These are phyloP conservation scores for Patellifolia procumbens DNA, from an alignment of 179 eudicot genomes.

Conservation along the genomic window DNA sequence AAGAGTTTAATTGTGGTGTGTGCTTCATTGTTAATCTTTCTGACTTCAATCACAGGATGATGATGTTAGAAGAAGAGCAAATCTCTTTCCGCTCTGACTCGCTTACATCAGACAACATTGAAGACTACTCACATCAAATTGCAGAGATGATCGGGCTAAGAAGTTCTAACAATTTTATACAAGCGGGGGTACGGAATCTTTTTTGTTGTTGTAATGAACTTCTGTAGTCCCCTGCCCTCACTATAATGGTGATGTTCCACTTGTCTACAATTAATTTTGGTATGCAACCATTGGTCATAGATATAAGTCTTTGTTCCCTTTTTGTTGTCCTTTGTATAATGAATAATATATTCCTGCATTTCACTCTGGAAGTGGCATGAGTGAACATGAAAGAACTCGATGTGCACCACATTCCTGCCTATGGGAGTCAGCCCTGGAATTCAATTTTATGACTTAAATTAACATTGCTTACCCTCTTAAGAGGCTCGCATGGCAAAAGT, in stretches of 20 bases:
- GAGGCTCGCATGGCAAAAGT: not conserved
- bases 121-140: conserved; percentile 98
- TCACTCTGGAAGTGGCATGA: not conserved
- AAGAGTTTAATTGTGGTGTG: conserved; percentile 10
- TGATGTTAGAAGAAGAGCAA: conserved; percentile 98
- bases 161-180: conserved; percentile 77
- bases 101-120: conserved; percentile 78
- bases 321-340: not conserved
- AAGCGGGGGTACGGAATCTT: conserved; percentile 68
- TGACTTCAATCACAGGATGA: conserved; percentile 65
- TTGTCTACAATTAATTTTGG: not conserved
- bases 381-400: not conserved
- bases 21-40: conserved; percentile 9
- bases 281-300: not conserved
- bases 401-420: not conserved
- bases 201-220: not conserved
- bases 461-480: not conserved
- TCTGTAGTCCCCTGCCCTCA: not conserved
- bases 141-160: conserved; percentile 97
- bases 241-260: not conserved
- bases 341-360: too few species aligned
- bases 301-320: not conserved
- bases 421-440: not conserved
- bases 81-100: conserved; percentile 89
- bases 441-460: not conserved